Conservation (phyloP, 2,329 filamentous ascomycete species). For the Penicillium thymicola region DNA sequence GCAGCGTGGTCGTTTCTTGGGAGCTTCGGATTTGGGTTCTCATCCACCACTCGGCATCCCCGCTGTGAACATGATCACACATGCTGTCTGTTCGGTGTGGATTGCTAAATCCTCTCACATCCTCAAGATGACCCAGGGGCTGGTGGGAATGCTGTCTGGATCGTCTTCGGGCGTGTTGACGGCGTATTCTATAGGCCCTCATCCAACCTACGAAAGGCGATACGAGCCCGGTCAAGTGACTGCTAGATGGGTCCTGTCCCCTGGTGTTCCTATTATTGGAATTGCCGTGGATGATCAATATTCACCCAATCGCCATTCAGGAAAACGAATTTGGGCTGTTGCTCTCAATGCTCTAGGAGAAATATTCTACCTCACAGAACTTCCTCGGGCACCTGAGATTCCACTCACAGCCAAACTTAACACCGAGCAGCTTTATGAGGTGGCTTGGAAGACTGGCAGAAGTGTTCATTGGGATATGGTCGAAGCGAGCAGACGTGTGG, state of each 20-base stretch:
- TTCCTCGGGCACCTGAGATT: slow-evolving; percentile 57
- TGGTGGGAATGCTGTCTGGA: slow-evolving; percentile 78
- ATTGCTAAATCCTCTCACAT: slow-evolving; percentile 77
- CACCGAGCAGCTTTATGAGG: slow-evolving; percentile 55
- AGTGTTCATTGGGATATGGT: slow-evolving; percentile 77
- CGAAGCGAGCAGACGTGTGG: slow-evolving; percentile 70
- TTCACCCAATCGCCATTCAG: slow-evolving; percentile 64
- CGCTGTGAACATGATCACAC: slow-evolving; percentile 64
- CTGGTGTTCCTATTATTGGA: slow-evolving; percentile 84
- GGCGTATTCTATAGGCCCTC: slow-evolving; percentile 70
- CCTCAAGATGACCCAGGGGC: slow-evolving; percentile 67
- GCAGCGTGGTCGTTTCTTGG: slow-evolving; percentile 71
- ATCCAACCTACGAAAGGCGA: slow-evolving; percentile 58
- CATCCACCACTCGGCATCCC: slow-evolving; percentile 72
- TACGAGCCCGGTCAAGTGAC: slow-evolving; percentile 74
- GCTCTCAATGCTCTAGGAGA: slow-evolving; percentile 93
- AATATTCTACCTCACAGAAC: slow-evolving; percentile 75
- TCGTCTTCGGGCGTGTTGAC: slow-evolving; percentile 81
- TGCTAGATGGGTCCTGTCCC: slow-evolving; percentile 83
- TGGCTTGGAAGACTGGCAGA: slow-evolving; percentile 78
- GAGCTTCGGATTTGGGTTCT: slow-evolving; percentile 57
- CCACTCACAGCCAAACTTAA: slow-evolving; percentile 42
- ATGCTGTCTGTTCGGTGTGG: slow-evolving; percentile 79
- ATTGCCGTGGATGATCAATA: slow-evolving; percentile 82
- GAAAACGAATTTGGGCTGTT: slow-evolving; percentile 80